Evolutionary conservation across 163 green algal species (phyloP).

Genomic region (Chlamydomonas reinhardtii): DNA sequence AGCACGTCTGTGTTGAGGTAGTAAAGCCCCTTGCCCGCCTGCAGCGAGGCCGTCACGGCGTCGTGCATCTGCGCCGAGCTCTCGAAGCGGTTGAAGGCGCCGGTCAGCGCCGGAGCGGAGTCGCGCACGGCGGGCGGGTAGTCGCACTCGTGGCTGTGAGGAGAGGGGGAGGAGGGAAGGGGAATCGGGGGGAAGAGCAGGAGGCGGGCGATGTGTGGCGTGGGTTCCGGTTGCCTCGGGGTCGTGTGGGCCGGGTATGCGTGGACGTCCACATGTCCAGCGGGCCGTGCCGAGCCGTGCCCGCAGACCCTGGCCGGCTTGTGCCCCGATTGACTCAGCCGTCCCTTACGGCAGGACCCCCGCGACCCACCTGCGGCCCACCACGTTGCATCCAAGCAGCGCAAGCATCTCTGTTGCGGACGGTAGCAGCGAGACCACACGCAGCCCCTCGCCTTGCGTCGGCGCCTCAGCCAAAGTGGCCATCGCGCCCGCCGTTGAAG

Average conservation of each 20-base stretch:
- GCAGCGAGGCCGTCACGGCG: neutral
- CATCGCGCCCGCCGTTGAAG: no score
- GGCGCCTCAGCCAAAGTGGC: no score
- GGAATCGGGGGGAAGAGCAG: no score
- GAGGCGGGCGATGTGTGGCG: no score
- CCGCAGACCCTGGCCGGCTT: no score
- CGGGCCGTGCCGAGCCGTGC: no score
- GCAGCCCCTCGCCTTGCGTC: neutral
- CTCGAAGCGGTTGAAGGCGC: conserved; percentile 41
- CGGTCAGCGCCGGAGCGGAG: conserved; percentile 3
- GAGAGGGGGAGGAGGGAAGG: no score
- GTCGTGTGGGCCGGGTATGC: no score
- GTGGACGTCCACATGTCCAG: no score
- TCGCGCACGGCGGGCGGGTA: neutral
- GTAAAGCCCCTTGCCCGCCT: conserved; percentile 76
- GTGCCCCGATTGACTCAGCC: no score
- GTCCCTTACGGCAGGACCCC: no score
- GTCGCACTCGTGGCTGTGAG: conserved; percentile 34
- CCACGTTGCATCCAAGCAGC: conserved; percentile 13
- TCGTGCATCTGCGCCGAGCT: conserved; percentile 33
- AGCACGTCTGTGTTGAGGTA: conserved; percentile 71
- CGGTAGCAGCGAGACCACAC: conserved; percentile 39
- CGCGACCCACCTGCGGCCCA: conserved; percentile 19
- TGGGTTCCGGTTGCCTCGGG: no score
- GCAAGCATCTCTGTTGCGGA: conserved; percentile 33